phyloP scores from a whole-genome alignment of 306 rosid genomes.

The Fagus sylvatica region DNA sequence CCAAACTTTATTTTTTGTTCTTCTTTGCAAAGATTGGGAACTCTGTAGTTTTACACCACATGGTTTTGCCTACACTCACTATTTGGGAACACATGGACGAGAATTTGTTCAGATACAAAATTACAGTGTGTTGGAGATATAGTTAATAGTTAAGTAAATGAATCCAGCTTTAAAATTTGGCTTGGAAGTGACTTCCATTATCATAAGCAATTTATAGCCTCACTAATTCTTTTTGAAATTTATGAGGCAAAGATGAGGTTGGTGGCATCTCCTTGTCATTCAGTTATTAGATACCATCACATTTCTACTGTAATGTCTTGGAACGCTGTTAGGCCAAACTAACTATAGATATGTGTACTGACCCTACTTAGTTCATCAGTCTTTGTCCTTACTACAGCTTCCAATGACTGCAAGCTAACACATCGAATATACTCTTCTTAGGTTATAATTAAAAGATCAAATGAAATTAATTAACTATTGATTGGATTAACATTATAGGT shows the following conservation, averaged over 20 bases:
- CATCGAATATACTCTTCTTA: conserved; percentile 6
- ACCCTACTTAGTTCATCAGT: conserved; percentile 28
- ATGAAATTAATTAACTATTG: neutral
- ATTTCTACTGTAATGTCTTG: conserved; percentile 20
- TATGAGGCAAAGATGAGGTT: conserved; percentile 34
- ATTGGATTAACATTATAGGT: neutral
- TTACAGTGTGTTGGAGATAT: neutral
- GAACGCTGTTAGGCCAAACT: conserved; percentile 32
- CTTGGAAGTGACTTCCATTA: conserved; percentile 43
- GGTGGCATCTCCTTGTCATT: conserved; percentile 61
- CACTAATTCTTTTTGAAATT: conserved; percentile 40
- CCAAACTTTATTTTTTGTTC: neutral
- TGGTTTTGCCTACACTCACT: neutral
- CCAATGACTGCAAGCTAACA: conserved; percentile 9
- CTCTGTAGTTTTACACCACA: too few relatives aligned
- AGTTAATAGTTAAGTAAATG: too few relatives aligned
- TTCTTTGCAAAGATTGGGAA: too few relatives aligned
- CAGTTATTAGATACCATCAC: conserved; percentile 38
- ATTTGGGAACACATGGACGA: neutral
- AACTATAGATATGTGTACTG: conserved; percentile 14
- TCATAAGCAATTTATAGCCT: conserved; percentile 37
- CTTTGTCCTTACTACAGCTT: conserved; percentile 6
- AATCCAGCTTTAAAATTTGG: conserved; percentile 46
- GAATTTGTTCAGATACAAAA: neutral
- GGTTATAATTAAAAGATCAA: conserved; percentile 1